phyloP scores from a whole-genome alignment of 179 eudicot species.

The Sideroxylon spinosum region DNA sequence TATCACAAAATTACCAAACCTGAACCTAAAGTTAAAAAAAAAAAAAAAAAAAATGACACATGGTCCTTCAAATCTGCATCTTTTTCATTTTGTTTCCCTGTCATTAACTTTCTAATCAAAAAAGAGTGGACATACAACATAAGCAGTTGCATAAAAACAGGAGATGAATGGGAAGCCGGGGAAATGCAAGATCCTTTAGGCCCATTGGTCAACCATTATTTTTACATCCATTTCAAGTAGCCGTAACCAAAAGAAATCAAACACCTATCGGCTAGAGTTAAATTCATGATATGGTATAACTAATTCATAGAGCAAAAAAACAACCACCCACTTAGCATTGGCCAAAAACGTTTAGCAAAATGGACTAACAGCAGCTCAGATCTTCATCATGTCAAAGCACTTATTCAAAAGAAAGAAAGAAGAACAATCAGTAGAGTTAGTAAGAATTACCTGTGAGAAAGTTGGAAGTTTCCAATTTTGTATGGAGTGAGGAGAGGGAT shows the following conservation, averaged over 20 bases:
- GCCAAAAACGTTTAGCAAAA: background rate
- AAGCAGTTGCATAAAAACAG: background rate
- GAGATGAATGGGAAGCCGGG: background rate
- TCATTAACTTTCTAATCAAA: background rate
- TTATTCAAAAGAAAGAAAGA: no score
- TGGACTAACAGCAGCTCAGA: background rate
- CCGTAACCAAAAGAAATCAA: background rate
- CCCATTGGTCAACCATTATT: no score
- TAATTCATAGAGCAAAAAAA: background rate
- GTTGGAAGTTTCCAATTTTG: conserved; percentile 10
- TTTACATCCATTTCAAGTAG: background rate
- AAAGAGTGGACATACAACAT: background rate
- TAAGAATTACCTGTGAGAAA: conserved; percentile 1
- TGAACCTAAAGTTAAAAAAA: background rate
- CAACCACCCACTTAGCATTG: background rate
- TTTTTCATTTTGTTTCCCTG: background rate
- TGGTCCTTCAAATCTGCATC: background rate
- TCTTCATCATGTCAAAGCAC: no score
- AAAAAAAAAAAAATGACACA: background rate
- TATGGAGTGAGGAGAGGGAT: conserved; percentile 9
- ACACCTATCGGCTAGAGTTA: background rate
- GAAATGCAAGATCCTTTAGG: background rate
- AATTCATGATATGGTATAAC: background rate
- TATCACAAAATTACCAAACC: background rate
- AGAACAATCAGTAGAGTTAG: no score